A percentile compares a stretch with the other conserved stretches of the same genome.
phyloP scores from a whole-genome alignment of 2,329 filamentous ascomycete genomes.

The Paraconiothyrium brasiliense region DNA sequence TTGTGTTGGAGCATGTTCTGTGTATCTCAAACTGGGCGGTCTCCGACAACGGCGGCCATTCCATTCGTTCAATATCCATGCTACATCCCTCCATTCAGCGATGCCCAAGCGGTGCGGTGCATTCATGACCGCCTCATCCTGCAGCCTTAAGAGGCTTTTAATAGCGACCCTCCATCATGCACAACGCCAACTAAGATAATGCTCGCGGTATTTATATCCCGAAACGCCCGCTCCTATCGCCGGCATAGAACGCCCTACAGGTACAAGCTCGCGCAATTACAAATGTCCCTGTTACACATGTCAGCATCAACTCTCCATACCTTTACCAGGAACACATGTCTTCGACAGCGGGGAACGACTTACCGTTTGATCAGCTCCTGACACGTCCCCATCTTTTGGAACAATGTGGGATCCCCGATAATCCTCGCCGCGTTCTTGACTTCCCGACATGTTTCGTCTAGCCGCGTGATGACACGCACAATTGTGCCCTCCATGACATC shows the following conservation, averaged over 20 bases:
- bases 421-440: constrained; percentile 97
- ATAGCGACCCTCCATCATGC: constrained; percentile 11
- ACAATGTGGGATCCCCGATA: constrained; percentile 91
- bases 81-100: constrained; percentile 1
- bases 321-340: constrained; percentile 16
- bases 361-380: constrained; percentile 98
- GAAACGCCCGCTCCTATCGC: constrained; percentile 15
- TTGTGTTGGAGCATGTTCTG: background rate
- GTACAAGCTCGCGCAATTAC: constrained; percentile 53
- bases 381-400: constrained; percentile 95
- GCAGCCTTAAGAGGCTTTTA: constrained; percentile 6
- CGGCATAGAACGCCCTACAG: constrained; percentile 33
- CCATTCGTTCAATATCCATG: constrained; percentile 8
- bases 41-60: background rate
- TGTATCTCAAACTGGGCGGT: background rate
- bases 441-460: constrained; percentile 96
- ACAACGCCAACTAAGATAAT: background rate
- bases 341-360: constrained; percentile 58
- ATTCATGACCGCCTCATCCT: constrained; percentile 1
- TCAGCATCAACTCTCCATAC: constrained; percentile 29
- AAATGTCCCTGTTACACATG: constrained; percentile 48
- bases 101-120: background rate
- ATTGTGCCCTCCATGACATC: constrained; percentile 98
- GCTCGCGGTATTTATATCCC: background rate
- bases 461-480: constrained; percentile 88